Conservation (phyloP, 2,329 filamentous ascomycete genomes). For the Aspergillus eucalypticola region DNA sequence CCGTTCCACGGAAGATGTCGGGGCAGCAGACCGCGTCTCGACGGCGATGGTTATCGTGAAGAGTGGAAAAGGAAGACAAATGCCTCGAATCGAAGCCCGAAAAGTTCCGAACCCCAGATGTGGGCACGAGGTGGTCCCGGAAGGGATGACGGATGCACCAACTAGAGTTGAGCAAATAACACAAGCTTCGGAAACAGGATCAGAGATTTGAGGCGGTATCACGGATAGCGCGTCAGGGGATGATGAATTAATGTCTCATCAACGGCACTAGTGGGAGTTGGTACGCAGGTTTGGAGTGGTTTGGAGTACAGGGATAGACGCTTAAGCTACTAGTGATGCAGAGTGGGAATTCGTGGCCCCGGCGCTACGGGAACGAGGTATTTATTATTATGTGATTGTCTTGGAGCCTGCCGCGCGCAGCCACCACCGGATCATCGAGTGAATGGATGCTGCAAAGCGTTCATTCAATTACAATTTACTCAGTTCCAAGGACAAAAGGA, state of each 20-base stretch:
- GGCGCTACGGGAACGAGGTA: slow-evolving; percentile 4
- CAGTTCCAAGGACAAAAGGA: background rate
- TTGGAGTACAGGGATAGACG: background rate
- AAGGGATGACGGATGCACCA: slow-evolving; percentile 22
- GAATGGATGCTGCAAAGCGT: background rate
- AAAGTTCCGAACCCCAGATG: slow-evolving; percentile 34
- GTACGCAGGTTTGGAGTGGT: slow-evolving; percentile 4
- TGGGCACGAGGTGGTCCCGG: slow-evolving; percentile 30
- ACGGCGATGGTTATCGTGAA: slow-evolving; percentile 20
- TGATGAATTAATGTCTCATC: slow-evolving; percentile 22
- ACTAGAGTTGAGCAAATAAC: slow-evolving; percentile 19
- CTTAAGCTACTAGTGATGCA: background rate
- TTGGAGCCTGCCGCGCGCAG: background rate
- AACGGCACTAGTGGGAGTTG: slow-evolving; percentile 1
- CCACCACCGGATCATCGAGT: background rate
- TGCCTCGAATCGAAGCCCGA: slow-evolving; percentile 30
- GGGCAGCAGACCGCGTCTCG: slow-evolving; percentile 26
- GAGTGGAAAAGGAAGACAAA: slow-evolving; percentile 23
- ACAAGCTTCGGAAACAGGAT: slow-evolving; percentile 15
- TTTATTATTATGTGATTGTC: background rate
- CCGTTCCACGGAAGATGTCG: slow-evolving; percentile 45
- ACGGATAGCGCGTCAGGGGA: slow-evolving; percentile 13
- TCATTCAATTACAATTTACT: background rate
- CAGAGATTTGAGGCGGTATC: slow-evolving; percentile 14
- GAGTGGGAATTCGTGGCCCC: background rate